Conservation (phyloP, 1,139 yeast genomes). For the Scheffersomyces lignicola region DNA sequence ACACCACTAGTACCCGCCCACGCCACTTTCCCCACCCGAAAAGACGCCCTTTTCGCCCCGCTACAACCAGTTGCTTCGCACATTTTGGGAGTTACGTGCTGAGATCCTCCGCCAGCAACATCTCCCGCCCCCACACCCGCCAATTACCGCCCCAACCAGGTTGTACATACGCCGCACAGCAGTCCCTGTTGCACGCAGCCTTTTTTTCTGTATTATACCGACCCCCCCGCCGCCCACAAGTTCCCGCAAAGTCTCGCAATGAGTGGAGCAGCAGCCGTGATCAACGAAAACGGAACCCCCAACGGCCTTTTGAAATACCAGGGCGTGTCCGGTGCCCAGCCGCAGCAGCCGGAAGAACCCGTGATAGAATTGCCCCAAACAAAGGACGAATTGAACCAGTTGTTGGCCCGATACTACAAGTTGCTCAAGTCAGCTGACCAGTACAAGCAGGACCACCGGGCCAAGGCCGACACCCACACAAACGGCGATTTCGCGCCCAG, state of each 20-base stretch:
- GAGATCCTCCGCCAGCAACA: too few relatives aligned
- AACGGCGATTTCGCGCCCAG: not conserved
- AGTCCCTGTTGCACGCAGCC: not conserved
- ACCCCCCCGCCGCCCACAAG: too few relatives aligned
- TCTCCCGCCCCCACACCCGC: too few relatives aligned
- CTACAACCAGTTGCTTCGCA: too few relatives aligned
- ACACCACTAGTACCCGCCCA: too few relatives aligned
- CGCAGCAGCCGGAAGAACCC: slow-evolving; percentile 5
- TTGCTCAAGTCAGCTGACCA: slow-evolving; percentile 11
- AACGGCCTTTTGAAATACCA: too few relatives aligned
- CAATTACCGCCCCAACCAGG: too few relatives aligned
- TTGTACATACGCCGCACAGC: too few relatives aligned
- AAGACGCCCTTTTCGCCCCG: too few relatives aligned
- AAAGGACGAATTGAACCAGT: slow-evolving; percentile 29
- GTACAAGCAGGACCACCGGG: slow-evolving; percentile 13
- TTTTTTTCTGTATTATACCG: too few relatives aligned
- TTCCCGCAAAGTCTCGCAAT: too few relatives aligned
- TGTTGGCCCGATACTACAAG: slow-evolving; percentile 33
- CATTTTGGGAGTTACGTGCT: not conserved
- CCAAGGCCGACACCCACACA: slow-evolving; percentile 6
- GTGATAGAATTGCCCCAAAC: slow-evolving; percentile 24
- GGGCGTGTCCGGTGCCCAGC: not conserved
- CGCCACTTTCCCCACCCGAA: too few relatives aligned
- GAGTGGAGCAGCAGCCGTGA: slow-evolving; percentile 13
- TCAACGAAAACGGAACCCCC: slow-evolving; percentile 11